Evolutionary conservation across 2,329 filamentous ascomycete species (phyloP), one percentile per base, ranked within the genome.

Genomic region (Monosporascus sp.): DNA sequence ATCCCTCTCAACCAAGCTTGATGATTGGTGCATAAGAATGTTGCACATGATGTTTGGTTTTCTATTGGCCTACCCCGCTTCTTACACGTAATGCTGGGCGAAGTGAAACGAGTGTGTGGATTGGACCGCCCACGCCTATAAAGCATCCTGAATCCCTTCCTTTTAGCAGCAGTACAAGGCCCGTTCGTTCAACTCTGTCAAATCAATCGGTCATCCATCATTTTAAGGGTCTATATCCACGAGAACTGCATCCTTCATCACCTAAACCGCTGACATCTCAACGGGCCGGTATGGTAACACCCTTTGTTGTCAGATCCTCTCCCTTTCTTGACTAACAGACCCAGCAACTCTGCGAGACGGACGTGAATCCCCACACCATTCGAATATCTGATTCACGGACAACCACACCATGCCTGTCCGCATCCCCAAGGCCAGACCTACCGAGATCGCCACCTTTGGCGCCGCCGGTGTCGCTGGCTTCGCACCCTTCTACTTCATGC

Each of bases 401-500:
- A 11, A 35, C 14, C 31, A 52, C 68, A 76, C 55, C 58, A 82
- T 82, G 79, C 73, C 75, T 52, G 65, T 76, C 62, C 75, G 73
- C 63, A 74, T 83, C 52, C 79, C 80, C 58, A 70, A 70, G 53
- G 73, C 79, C 61, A 69, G 69, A 59, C 62, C 69, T 55, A 70
- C 73, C 45, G 81, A 83, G 69, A 68, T 78, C 55, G 66, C 80
- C 60, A 75, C 72, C 67, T 80, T 81, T 65, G 77, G 77, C 52
- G 71, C 77, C 39, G 80, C 80, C 24, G 79, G 80, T 55, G 70
- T 81, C 54, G 74, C 69, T 47, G 77, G 74, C 59, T 74, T 84
- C 52, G 75, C 79, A 1, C 81, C 81, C 27, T 73, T 84, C 61
- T 82, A 81, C 70, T 72, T 83, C 61, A 72, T 82, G 62, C 72